Evolutionary conservation across 306 rosid species (phyloP).

Genomic region (Neltuma alba): DNA sequence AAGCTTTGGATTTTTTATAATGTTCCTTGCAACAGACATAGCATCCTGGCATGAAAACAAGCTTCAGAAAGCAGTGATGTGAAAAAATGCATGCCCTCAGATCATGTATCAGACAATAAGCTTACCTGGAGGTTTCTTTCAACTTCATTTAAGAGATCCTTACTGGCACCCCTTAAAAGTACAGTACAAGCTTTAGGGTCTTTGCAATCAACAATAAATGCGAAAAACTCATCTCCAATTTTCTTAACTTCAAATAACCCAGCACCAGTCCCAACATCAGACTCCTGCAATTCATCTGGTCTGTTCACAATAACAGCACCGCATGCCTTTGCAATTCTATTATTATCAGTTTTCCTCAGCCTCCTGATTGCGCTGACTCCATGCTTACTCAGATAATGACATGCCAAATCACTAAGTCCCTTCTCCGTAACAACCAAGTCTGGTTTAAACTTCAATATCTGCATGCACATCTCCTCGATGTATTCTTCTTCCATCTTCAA

Average conservation of each 20-base stretch:
- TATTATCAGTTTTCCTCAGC: constrained; percentile 82
- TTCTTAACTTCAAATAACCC: constrained; percentile 83
- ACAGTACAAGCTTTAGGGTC: constrained; percentile 88
- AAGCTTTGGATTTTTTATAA: constrained; percentile 77
- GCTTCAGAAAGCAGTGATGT: constrained; percentile 29
- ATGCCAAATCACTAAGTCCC: constrained; percentile 90
- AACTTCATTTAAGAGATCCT: constrained; percentile 79
- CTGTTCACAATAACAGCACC: constrained; percentile 90
- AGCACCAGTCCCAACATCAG: constrained; percentile 86
- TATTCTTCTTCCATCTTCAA: constrained; percentile 87
- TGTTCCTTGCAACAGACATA: constrained; percentile 80
- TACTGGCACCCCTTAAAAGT: constrained; percentile 82
- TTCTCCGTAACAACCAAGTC: constrained; percentile 86
- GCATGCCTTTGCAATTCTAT: constrained; percentile 86
- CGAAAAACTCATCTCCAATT: constrained; percentile 78
- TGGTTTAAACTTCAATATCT: constrained; percentile 82
- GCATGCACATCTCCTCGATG: constrained; percentile 75
- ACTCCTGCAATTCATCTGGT: constrained; percentile 84
- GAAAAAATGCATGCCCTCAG: constrained; percentile 7
- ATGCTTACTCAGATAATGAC: constrained; percentile 80
- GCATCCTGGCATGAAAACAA: constrained; percentile 63
- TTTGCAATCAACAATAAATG: constrained; percentile 79
- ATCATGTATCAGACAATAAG: constrained; percentile 18
- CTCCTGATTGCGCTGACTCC: constrained; percentile 87
- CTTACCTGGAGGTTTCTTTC: constrained; percentile 85